Evolutionary conservation across 1,284 basidiomycete genomes (phyloP), one percentile per base, ranked within the genome.

Genomic region (Cryptococcus maquisensis): DNA sequence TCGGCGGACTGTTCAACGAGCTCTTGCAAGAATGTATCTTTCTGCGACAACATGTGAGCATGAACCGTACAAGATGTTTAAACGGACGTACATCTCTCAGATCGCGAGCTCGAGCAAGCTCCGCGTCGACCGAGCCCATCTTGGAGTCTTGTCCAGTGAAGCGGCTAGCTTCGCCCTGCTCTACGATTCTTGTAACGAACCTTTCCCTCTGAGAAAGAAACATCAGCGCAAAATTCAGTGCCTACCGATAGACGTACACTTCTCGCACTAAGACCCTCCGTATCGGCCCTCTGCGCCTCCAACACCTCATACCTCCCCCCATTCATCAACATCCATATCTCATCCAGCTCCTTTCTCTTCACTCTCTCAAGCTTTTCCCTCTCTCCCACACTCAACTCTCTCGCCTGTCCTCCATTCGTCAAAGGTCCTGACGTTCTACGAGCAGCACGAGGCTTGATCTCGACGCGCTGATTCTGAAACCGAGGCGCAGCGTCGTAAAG

Each of bases 391-490:
- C 48, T 49, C 71, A 87, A 83, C 80, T 87, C 81, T 69, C 86
- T 79, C 83, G 64, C 69, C 88, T 88, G 28, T 12, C 4, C 18
- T 13, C 21, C 43, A 7, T 32, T 28, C 39, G 32, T 32, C 47
- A 26, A 12, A 3, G 40, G 15, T 15, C 16, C 23, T 9, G 28
- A 36, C 20, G 44, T 28, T 15, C 35, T 23, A 24, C 21, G 52
- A 54, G 2, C 55, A 59, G 52, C 23, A 81, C 77, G 21, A 80
- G 79, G n/a, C 61, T 86, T 85, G 50, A 92, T 80, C 68, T 91
- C 89, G 12, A 88, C 88, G 1, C 92, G 83, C 71, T 95, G 92
- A 66, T 90, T 86, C 55, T 87, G 83, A 40, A 94, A 74, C 70
- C 92, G 90, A 0, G 92, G 91, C 1, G 88, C 85, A 28, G 87